Evolutionary conservation across 108 stramenopile genomes (phyloP), one percentile per base, ranked within the genome.

Genomic region (Pseudonitzschia pungens): DNA sequence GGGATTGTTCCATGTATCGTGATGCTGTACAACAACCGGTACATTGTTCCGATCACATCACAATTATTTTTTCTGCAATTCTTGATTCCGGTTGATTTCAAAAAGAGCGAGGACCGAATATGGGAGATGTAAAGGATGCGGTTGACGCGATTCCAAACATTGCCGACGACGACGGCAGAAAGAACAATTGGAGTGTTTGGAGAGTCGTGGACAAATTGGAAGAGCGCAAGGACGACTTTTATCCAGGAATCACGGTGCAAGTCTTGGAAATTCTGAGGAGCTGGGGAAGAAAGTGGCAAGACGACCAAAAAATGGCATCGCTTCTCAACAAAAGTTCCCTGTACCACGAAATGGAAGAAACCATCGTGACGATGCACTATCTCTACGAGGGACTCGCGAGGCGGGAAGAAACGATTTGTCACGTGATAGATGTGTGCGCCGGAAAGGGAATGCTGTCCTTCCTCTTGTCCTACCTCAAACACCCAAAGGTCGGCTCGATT

Each of bases 361-460:
- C 80, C 12, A 87, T 91, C 36, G 83, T 91, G 14, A 82, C 87
- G n/a, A 67, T 87, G n/a, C 64, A 79, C 58, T 58, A 70, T 66
- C 54, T 88, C 0, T 26, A 72, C 20, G 27, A 67, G 18, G 64
- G 54, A n/a, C 41, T 66, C 16, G 40, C 62, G 8, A 15, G 44
- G 14, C 51, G 44, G n/a, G 26, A 72, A 50, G 75, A 73, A 72
- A 62, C 43, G 9, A 75, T 76, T 42, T 65, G 78, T 22, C 78
- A 65, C 40, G 60, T 81, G 20, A 70, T 85, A 3, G 89, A 91
- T 65, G 84, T 87, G 31, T 88, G 87, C 74, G 83, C 79, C 18
- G 89, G 89, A 53, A 91, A 91, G 72, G 89, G 89, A 1, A 72
- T 91, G 11, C 78, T 85, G 3, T 87, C 87, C 12, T 81, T 88